These are phyloP conservation scores for Oryza australiensis DNA, from an alignment of 176 grass and related monocot species.

Conservation along the genomic window DNA sequence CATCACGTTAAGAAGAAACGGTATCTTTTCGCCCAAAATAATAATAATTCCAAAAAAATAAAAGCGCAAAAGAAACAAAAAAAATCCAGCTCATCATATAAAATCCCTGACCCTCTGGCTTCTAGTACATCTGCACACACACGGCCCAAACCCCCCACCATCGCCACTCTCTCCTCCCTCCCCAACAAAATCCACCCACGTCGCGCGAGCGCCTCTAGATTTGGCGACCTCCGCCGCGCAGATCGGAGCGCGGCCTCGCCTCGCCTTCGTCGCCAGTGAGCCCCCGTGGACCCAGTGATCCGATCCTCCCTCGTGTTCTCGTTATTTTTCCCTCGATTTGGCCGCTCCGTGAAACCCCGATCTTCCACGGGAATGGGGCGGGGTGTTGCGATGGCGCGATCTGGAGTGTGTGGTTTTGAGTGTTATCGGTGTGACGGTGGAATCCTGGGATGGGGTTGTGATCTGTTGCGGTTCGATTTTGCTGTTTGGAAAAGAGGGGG, in stretches of 20 bases:
- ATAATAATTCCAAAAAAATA: too few species aligned
- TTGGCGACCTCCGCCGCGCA: background rate
- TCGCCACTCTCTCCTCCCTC: background rate
- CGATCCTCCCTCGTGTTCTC: background rate
- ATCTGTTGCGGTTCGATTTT: background rate
- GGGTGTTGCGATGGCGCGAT: background rate
- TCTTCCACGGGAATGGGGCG: background rate
- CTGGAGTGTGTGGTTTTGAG: background rate
- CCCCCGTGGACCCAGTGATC: background rate
- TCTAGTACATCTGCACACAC: too few species aligned
- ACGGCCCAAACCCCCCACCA: background rate
- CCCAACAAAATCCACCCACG: background rate
- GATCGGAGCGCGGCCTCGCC: background rate
- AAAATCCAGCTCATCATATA: background rate
- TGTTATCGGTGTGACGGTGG: too few species aligned
- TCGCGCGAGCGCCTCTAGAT: background rate
- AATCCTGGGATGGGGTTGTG: too few species aligned
- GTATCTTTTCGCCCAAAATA: too few species aligned
- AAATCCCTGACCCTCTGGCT: background rate
- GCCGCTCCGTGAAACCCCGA: background rate
- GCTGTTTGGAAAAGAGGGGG: fast-evolving
- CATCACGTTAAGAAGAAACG: too few species aligned
- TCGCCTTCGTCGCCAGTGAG: background rate
- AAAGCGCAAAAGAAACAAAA: background rate
- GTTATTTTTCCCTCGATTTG: background rate